These are phyloP conservation scores for Limtongia smithiae DNA, from an alignment of 805 yeast species.

Conservation along the genomic window DNA sequence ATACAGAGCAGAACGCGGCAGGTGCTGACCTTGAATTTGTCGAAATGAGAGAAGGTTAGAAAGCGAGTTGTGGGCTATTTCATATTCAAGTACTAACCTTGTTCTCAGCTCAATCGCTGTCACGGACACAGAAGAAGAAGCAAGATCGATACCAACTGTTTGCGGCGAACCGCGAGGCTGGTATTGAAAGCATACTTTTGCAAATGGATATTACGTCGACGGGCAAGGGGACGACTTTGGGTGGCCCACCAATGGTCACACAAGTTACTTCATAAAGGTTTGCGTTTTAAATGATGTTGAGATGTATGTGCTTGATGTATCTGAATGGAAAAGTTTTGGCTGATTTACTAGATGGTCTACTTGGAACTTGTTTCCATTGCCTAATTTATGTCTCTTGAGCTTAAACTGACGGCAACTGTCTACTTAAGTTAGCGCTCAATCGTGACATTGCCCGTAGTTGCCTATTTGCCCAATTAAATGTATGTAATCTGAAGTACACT, in stretches of 20 bases:
- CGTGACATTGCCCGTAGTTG: too few species aligned
- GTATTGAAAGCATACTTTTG: constrained; percentile 53
- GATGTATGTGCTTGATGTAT: too few species aligned
- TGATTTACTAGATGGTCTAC: too few species aligned
- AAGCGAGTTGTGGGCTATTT: background rate
- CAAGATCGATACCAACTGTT: constrained; percentile 38
- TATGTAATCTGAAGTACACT: too few species aligned
- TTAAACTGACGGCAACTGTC: too few species aligned
- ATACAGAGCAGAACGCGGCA: constrained; percentile 29
- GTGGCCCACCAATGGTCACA: constrained; percentile 55
- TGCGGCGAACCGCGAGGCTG: constrained; percentile 44
- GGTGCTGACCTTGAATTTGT: background rate
- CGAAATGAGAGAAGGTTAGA: background rate
- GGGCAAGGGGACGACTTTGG: constrained; percentile 82
- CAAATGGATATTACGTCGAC: constrained; percentile 44
- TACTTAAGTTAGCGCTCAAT: too few species aligned
- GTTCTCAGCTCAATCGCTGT: constrained; percentile 30
- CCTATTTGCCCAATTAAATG: too few species aligned
- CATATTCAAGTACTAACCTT: background rate
- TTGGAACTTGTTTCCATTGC: too few species aligned
- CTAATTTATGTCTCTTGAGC: too few species aligned
- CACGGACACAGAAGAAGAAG: constrained; percentile 32
- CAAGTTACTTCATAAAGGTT: too few species aligned
- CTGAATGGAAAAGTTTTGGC: too few species aligned
- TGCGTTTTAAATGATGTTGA: too few species aligned